Percentiles rank a stretch among this genome's conserved stretches.
Conservation (phyloP, 306 rosid species). For the Mimosa pudica region DNA sequence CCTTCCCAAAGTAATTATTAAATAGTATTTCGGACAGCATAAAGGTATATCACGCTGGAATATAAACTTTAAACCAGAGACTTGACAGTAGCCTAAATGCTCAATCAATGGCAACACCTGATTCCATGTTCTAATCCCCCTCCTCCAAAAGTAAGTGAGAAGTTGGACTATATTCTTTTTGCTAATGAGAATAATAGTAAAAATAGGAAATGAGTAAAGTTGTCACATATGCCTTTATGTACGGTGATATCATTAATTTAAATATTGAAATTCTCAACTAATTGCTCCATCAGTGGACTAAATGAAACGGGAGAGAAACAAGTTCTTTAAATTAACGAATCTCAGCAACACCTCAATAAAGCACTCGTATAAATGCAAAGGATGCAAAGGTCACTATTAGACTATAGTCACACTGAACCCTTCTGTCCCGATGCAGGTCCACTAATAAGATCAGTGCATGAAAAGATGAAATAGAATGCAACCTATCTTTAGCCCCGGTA, state of each 20-base stretch:
- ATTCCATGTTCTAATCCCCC: constrained; percentile 25
- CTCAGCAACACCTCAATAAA: constrained; percentile 42
- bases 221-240: constrained; percentile 9
- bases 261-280: constrained; percentile 3
- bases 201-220: constrained; percentile 1
- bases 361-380: constrained; percentile 46
- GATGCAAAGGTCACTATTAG: constrained; percentile 49
- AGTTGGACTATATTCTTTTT: neutral
- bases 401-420: constrained; percentile 42
- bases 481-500: constrained; percentile 53
- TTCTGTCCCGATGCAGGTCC: constrained; percentile 65
- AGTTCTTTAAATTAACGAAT: constrained; percentile 39
- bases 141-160: neutral
- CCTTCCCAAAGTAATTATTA: neutral
- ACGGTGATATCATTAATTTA: constrained; percentile 24
- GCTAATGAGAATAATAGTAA: neutral
- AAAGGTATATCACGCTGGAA: neutral
- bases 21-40: neutral
- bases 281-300: neutral
- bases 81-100: constrained; percentile 12
- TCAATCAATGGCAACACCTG: constrained; percentile 1
- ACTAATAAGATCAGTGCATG: constrained; percentile 60
- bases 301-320: constrained; percentile 33
- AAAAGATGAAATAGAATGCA: constrained; percentile 69
- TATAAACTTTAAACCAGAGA: neutral